Evolutionary conservation across 768 basidiomycete genomes (phyloP).

Genomic region (Trametes villosa): DNA sequence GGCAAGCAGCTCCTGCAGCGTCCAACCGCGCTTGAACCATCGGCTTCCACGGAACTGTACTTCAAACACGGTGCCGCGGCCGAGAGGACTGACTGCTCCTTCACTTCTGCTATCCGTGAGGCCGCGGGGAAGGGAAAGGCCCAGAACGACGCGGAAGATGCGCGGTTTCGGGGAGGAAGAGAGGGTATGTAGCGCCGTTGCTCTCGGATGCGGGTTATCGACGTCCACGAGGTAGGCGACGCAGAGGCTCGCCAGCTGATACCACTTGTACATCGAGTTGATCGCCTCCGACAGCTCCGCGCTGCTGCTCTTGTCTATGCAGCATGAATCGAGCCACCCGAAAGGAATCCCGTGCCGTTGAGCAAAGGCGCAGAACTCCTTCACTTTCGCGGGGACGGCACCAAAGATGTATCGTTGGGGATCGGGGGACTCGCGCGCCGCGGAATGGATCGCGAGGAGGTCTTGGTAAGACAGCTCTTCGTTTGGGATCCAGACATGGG

Average conservation of each 20-base stretch:
- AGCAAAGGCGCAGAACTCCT: neutral
- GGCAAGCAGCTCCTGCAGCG: neutral
- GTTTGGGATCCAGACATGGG: slow-evolving; percentile 1
- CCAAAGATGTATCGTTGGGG: neutral
- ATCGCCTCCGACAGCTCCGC: slow-evolving; percentile 12
- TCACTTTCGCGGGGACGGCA: neutral
- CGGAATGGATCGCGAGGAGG: neutral
- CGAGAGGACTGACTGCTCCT: neutral
- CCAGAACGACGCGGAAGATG: no score
- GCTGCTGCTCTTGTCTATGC: slow-evolving; percentile 12
- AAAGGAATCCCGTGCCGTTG: neutral
- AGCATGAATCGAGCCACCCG: slow-evolving; percentile 6
- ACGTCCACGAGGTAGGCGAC: slow-evolving; percentile 4
- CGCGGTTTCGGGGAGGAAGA: no score
- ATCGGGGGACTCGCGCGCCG: neutral
- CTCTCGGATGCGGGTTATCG: neutral
- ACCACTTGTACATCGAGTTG: slow-evolving; percentile 13
- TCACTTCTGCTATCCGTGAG: no score
- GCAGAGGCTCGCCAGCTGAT: neutral
- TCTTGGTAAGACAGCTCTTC: neutral
- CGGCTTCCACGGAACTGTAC: neutral
- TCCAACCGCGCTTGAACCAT: neutral
- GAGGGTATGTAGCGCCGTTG: neutral
- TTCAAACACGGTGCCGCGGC: no score
- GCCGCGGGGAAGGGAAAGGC: no score